Evolutionary conservation across 257 asterid genomes (phyloP), one percentile per base, ranked within the genome.

Genomic region (Penstemon davidsonii): DNA sequence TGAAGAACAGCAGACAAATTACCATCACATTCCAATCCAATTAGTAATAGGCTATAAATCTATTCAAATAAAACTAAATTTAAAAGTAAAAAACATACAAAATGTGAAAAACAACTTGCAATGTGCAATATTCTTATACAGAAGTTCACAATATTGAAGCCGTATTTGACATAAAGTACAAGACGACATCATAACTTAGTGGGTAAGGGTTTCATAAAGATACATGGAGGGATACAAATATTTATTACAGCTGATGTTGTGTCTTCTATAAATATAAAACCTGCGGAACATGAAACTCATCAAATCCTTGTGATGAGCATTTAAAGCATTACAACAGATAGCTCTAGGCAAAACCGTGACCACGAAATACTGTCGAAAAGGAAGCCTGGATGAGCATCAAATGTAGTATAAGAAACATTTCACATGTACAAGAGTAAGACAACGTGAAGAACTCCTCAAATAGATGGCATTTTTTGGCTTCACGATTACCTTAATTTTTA

Each of bases 81-180:
- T 25, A 25, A 25, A 25, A 25, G 33, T 25, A 25, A 1, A 25
- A 25, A 1, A 25, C 33, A 25, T 1, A 25, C 33, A 25, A 25
- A 25, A 25, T 25, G 33, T 25, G 33, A 25, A 25, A 25, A 25
- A 25, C 33, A 25, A 25, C 2, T 46, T 46, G 52, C 12, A 46
- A 46, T 46, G 9, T 3, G 9, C 12, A 12, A 7, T 46, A 46
- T 83, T 64, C 78, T 75, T 73, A 83, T 73, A 1, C 85, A 80
- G 55, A n/a, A 7, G 0, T 55, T 54, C 5, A 55, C 12, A 6
- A 55, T 2, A 6, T 55, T 19, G 9, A 5, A 8, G 7, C 1
- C 11, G 1, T 3, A 6, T 15, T 15, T 9, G 54, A 49, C 8
- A 36, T 1, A 12, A 56, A 33, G n/a, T 6, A 56, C 13, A 59